A percentile compares a stretch with the other conserved stretches of the same genome.
phyloP scores from a whole-genome alignment of 768 basidiomycete species.

The Macrolepiota dolichaula region DNA sequence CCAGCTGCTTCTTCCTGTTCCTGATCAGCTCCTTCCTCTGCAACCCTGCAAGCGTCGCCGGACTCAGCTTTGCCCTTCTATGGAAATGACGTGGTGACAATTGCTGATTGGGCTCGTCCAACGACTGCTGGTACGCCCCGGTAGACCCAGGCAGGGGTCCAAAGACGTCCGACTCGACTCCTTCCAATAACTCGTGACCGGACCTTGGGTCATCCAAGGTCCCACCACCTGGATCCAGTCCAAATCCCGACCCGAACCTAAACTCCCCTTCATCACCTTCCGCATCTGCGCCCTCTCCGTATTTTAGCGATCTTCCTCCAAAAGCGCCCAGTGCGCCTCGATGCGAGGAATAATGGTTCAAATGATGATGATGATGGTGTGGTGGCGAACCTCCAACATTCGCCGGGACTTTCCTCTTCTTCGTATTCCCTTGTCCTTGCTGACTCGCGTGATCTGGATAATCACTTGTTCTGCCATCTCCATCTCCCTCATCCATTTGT shows the following conservation, averaged over 20 bases:
- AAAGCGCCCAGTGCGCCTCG: conserved; percentile 23
- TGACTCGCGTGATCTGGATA: conserved; percentile 69
- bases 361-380: conserved; percentile 9
- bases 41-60: conserved; percentile 64
- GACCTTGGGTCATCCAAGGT: not conserved
- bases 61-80: conserved; percentile 43
- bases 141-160: conserved; percentile 1
- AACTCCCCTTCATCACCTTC: conserved; percentile 10
- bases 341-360: conserved; percentile 1
- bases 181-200: not conserved
- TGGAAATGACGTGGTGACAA: conserved; percentile 1
- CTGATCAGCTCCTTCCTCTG: conserved; percentile 75
- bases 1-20: conserved; percentile 66
- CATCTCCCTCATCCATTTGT: conserved; percentile 50
- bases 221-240: conserved; percentile 17
- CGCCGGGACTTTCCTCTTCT: conserved; percentile 84
- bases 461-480: conserved; percentile 52
- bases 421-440: conserved; percentile 78
- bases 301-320: conserved; percentile 24
- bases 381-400: conserved; percentile 50
- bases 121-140: not conserved
- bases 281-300: conserved; percentile 13
- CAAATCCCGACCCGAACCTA: conserved; percentile 2
- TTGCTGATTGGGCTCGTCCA: not conserved
- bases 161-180: conserved; percentile 3